Evolutionary conservation across 2,329 filamentous ascomycete species (phyloP).

Genomic region (Talaromyces sp.): DNA sequence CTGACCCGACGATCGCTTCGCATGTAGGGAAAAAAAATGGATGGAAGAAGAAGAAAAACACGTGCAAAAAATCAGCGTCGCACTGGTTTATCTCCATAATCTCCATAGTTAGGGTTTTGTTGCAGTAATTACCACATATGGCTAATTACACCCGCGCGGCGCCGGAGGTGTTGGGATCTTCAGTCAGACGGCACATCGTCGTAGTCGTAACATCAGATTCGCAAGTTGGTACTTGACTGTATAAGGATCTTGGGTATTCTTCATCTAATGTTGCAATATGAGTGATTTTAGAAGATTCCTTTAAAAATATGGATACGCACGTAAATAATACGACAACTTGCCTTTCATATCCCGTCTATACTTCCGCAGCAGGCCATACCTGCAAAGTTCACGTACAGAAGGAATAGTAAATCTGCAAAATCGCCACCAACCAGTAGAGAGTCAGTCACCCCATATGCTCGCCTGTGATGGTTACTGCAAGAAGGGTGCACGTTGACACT

Average conservation of each 20-base stretch:
- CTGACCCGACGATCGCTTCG: background rate
- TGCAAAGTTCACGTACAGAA: background rate
- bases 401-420: background rate
- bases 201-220: background rate
- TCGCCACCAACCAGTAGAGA: no score
- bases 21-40: background rate
- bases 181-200: background rate
- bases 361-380: background rate
- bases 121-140: no score
- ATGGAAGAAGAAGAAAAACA: background rate
- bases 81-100: background rate
- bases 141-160: background rate
- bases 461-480: background rate
- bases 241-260: background rate
- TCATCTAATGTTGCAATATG: background rate
- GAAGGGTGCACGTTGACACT: background rate
- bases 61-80: background rate
- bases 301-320: background rate
- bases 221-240: background rate
- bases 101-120: background rate
- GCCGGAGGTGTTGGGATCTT: background rate
- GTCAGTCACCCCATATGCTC: no score
- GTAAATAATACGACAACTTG: background rate
- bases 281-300: background rate
- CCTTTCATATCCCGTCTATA: background rate